phyloP scores from a whole-genome alignment of 202 grass and related monocot species.

The Tripidium arundinaceum region DNA sequence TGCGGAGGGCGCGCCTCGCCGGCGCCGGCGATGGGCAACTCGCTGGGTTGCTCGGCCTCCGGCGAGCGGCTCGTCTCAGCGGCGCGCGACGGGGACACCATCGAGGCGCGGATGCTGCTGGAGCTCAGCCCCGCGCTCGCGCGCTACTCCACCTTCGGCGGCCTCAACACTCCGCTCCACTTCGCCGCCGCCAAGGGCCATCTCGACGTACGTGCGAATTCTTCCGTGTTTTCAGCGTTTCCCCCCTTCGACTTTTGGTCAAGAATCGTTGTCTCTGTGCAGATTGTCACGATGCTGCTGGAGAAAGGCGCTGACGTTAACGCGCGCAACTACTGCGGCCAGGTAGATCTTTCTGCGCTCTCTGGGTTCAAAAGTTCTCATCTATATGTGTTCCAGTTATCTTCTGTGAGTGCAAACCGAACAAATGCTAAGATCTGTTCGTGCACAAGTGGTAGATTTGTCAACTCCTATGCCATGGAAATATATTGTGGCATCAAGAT shows the following conservation, averaged over 20 bases:
- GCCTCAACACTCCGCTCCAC: conserved; percentile 89
- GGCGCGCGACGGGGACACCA: conserved; percentile 75
- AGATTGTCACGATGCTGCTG: no score
- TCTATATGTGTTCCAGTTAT: conserved; percentile 11
- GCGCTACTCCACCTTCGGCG: conserved; percentile 95
- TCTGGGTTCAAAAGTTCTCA: no score
- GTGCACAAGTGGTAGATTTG: not conserved
- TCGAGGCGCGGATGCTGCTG: conserved; percentile 94
- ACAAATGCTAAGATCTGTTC: conserved; percentile 28
- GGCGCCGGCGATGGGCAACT: conserved; percentile 68
- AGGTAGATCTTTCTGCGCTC: no score
- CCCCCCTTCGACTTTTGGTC: no score
- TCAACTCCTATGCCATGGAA: no score
- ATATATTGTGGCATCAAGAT: no score
- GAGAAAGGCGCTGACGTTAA: no score
- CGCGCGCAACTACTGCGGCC: no score
- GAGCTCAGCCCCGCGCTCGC: no score
- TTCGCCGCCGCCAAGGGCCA: conserved; percentile 94
- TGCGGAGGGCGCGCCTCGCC: conserved; percentile 32
- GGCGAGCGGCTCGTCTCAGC: no score
- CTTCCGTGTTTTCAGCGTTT: not conserved
- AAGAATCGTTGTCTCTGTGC: no score
- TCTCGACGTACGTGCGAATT: conserved; percentile 47
- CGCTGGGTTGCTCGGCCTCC: not conserved
- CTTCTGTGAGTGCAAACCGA: not conserved